A percentile compares a stretch with the other conserved stretches of the same genome.
These are phyloP conservation scores for Venustampulla echinocandica DNA, from an alignment of 495 filamentous ascomycete genomes.

Conservation along the genomic window DNA sequence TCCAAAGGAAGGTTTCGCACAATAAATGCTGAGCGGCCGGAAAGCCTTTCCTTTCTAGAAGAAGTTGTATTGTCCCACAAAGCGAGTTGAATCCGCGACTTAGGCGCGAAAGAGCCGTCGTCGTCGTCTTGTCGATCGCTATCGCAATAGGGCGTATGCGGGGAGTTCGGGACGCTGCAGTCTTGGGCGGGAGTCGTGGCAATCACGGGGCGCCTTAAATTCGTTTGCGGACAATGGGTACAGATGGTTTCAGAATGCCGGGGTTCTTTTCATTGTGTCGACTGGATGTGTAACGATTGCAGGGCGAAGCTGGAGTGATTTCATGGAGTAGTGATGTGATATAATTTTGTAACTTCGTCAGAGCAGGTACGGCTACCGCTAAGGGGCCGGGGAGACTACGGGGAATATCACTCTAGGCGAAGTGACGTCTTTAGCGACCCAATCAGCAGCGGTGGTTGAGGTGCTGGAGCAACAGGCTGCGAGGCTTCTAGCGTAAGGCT, in stretches of 20 bases:
- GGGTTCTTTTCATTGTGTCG: too few species aligned
- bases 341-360: too few species aligned
- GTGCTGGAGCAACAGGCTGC: conserved; percentile 6
- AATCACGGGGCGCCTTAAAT: too few species aligned
- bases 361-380: too few species aligned
- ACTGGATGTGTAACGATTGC: too few species aligned
- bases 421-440: conserved; percentile 1
- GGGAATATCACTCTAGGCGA: neutral
- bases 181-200: conserved; percentile 11
- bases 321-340: too few species aligned
- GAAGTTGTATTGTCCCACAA: conserved; percentile 18
- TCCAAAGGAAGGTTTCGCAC: conserved; percentile 19
- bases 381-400: too few species aligned
- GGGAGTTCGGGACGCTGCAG: conserved; percentile 26
- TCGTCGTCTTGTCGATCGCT: too few species aligned
- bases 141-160: conserved; percentile 19
- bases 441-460: neutral
- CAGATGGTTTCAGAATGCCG: too few species aligned
- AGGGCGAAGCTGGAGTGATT: too few species aligned
- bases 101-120: conserved; percentile 17
- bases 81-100: conserved; percentile 21
- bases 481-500: neutral
- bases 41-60: conserved; percentile 17
- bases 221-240: too few species aligned
- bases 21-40: conserved; percentile 14